phyloP scores from a whole-genome alignment of 2,329 filamentous ascomycete species.

The Ilyonectria sp. region DNA sequence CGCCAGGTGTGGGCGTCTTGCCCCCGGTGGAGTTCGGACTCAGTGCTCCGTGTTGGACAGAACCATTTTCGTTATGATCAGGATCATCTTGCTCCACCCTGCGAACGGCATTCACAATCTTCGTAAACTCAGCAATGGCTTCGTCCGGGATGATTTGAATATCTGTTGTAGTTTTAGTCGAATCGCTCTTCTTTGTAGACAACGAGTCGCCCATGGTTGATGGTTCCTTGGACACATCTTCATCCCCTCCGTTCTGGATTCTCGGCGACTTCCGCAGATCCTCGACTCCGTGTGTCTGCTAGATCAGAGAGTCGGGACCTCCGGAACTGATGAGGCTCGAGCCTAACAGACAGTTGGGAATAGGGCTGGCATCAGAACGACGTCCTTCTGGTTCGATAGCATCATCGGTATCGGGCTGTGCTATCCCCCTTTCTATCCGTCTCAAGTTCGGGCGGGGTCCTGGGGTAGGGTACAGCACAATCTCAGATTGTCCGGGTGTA shows the following conservation, averaged over 20 bases:
- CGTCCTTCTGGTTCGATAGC: neutral
- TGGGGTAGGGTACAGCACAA: slow-evolving; percentile 30
- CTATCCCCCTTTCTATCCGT: neutral
- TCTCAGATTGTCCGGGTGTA: slow-evolving; percentile 26
- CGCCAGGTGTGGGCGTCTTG: neutral
- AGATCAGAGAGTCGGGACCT: slow-evolving; percentile 26
- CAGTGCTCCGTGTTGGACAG: neutral
- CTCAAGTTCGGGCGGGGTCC: neutral
- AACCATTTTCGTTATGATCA: neutral
- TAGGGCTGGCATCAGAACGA: neutral
- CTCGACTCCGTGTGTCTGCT: slow-evolving; percentile 30
- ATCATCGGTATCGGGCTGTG: neutral
- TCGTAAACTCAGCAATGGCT: slow-evolving; percentile 5
- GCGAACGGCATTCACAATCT: neutral
- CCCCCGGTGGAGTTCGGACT: neutral
- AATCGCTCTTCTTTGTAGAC: neutral
- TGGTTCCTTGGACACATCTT: neutral
- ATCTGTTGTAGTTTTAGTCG: neutral
- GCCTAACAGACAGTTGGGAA: slow-evolving; percentile 11
- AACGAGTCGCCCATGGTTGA: neutral
- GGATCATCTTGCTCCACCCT: neutral
- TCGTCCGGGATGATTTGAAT: neutral
- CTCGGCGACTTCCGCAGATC: slow-evolving; percentile 23
- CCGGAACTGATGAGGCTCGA: slow-evolving; percentile 34
- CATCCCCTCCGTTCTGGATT: neutral